Evolutionary conservation across 2,329 filamentous ascomycete genomes (phyloP), one percentile per base, ranked within the genome.

Genomic region (Massarina eburnea): DNA sequence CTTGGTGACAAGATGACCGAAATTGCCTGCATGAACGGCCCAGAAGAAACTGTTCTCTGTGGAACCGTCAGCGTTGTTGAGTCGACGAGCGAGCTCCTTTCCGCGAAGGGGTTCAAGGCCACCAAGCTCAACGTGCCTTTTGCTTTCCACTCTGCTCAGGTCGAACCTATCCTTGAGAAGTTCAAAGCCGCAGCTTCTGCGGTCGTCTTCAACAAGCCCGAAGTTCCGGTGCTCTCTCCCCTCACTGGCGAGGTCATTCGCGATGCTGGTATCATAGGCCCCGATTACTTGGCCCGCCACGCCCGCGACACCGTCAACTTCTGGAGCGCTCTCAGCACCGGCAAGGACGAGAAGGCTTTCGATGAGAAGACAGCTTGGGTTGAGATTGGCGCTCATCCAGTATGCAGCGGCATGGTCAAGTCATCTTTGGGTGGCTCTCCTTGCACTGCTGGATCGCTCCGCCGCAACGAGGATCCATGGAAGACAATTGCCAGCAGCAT

Each of bases 1-100:
- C 68, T 78, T 48, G 76, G 82, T 15, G 63, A 66, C 45, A 73
- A 73, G 54, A 75, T 75, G 57, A 71, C 71, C 26, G 77, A 81
- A 55, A 71, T 84, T 49, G 85, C 89, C 14, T 94, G 89, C 72
- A 80, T 90, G 64, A 95, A 95, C 57, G 83, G 85, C 0, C 83
- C 85, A 0, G 76, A 82, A 40, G 87, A 90, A 63, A 91, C 84
- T 8, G 89, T 94, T 2, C 75, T 94, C n/a, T 82, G 81, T 49
- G 81, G 80, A 14, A 78, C 77, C 43, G 78, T 81, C 39, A 75
- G 82, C 30, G 76, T 85, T 49, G 81, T 88, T 43, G 74, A 80
- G 47, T 72, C 73, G 3, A 73, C 83, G 14, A 76, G 67, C 46
- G 68, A 78, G 8, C 59, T 73, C 22, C 73, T 86, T 3, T 66